Evolutionary conservation across 225 moss, liverwort and hornwort species (phyloP), one percentile per base, ranked within the genome.

Genomic region (Polytrichum commune): DNA sequence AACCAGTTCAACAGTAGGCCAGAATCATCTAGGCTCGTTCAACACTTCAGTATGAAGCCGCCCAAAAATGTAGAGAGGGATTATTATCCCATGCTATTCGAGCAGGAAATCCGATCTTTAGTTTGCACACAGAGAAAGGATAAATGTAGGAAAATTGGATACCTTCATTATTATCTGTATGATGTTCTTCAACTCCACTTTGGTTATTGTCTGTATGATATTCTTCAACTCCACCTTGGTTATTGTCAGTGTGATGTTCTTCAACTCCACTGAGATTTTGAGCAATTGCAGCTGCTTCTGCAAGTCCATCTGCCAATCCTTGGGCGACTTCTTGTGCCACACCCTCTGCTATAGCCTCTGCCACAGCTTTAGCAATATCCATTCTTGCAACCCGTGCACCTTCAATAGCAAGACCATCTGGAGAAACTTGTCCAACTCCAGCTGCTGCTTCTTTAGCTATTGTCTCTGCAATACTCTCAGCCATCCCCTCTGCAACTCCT

Each of bases 401-500:
- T 69, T 86, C 83, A 63, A 79, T 60, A 30, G 66, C 33, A 27
- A 74, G 69, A 24, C 72, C 76, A 53, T 77, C 84, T 62, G 57
- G 9, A 46, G 76, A 69, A 29, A 62, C 53, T 55, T 76, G 80
- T 69, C 82, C 82, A 78, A 71, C 67, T 27, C 70, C 73, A 76
- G 82, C 82, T 66, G 82, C 79, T 73, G 82, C 75, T 75, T 88
- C 88, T 75, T 84, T 88, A 20, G 84, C 88, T 25, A 88, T 88
- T 29, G 80, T 88, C 75, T 88, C 79, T 20, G 82, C 88, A 76
- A 88, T 84, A 69, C 79, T 88, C 55, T 85, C 84, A 38, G 88
- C 80, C 74, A 88, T 88, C 57, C 88, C 88, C 75, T 88, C 80
- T n/a, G 85, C 84, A 71, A 88, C 88, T 69, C 88, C 88, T 2